Percentiles rank a stretch among this genome's conserved stretches.
phyloP scores from a whole-genome alignment of 2,329 filamentous ascomycete genomes.

The Nannizziopsis barbatae region DNA sequence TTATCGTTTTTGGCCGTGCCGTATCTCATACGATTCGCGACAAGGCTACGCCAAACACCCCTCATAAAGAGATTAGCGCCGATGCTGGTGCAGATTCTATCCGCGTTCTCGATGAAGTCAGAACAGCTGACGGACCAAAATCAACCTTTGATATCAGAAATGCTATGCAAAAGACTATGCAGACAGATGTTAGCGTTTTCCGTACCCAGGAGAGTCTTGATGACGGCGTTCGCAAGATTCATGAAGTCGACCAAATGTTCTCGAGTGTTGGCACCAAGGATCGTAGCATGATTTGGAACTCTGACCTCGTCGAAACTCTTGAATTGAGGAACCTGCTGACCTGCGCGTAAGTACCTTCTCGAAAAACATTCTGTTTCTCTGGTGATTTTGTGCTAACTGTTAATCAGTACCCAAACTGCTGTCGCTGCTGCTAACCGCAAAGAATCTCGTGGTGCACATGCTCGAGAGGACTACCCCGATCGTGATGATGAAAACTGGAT shows the following conservation, averaged over 20 bases:
- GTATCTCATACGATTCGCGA: slow-evolving; percentile 96
- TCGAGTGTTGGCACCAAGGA: slow-evolving; percentile 87
- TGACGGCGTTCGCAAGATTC: slow-evolving; percentile 82
- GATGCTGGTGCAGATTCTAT: slow-evolving; percentile 87
- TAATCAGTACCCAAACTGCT: slow-evolving; percentile 69
- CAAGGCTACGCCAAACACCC: slow-evolving; percentile 73
- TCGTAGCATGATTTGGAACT: slow-evolving; percentile 99
- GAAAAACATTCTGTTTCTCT: background rate
- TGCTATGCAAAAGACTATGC: slow-evolving; percentile 97
- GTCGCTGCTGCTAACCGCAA: slow-evolving; percentile 83
- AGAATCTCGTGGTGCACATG: slow-evolving; percentile 94
- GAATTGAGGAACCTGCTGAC: slow-evolving; percentile 92
- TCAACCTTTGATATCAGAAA: slow-evolving; percentile 78
- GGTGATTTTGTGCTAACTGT: slow-evolving; percentile 11
- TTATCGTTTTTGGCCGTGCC: slow-evolving; percentile 94
- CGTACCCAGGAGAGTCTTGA: slow-evolving; percentile 86
- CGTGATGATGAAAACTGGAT: slow-evolving; percentile 96
- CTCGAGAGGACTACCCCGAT: slow-evolving; percentile 90
- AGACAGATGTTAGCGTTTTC: slow-evolving; percentile 94
- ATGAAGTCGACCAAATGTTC: slow-evolving; percentile 69
- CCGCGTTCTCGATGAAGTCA: slow-evolving; percentile 70
- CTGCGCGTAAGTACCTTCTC: slow-evolving; percentile 62
- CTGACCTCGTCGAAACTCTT: slow-evolving; percentile 88
- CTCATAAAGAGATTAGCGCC: slow-evolving; percentile 65
- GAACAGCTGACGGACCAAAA: slow-evolving; percentile 74